Evolutionary conservation across 352 stramenopile species (phyloP).

Genomic region (Stramenopiles sp.): DNA sequence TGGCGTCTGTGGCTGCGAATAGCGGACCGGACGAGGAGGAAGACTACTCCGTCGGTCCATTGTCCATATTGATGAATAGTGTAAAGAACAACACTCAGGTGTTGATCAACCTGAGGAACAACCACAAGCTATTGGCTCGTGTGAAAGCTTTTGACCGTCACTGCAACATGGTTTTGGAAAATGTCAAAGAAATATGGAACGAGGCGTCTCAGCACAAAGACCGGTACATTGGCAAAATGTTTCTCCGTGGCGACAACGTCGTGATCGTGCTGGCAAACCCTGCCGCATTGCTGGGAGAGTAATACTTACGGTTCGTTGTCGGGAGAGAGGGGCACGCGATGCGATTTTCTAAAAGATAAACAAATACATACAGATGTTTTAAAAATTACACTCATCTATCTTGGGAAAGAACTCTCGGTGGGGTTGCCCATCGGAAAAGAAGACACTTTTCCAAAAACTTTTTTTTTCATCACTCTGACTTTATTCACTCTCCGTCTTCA

Average conservation of each 20-base stretch:
- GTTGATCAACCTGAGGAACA: conserved; percentile 98
- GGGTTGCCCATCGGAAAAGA: too few relatives aligned
- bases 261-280: conserved; percentile 95
- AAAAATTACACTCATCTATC: too few relatives aligned
- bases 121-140: conserved; percentile 95
- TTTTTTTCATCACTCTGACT: too few relatives aligned
- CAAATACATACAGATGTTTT: too few relatives aligned
- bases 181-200: conserved; percentile 99
- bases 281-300: too few relatives aligned
- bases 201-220: conserved; percentile 53
- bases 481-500: too few relatives aligned
- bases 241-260: conserved; percentile 95
- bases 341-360: too few relatives aligned
- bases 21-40: conserved; percentile 52
- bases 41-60: conserved; percentile 83
- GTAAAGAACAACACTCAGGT: conserved; percentile 90
- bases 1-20: conserved; percentile 27
- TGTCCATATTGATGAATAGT: conserved; percentile 89
- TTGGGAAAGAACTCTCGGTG: too few relatives aligned
- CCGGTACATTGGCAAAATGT: conserved; percentile 98
- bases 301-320: too few relatives aligned
- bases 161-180: conserved; percentile 99
- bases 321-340: too few relatives aligned
- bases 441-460: too few relatives aligned
- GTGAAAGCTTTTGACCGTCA: conserved; percentile 99